phyloP scores from a whole-genome alignment of 2,329 filamentous ascomycete species.

The Trichoderma sp. region DNA sequence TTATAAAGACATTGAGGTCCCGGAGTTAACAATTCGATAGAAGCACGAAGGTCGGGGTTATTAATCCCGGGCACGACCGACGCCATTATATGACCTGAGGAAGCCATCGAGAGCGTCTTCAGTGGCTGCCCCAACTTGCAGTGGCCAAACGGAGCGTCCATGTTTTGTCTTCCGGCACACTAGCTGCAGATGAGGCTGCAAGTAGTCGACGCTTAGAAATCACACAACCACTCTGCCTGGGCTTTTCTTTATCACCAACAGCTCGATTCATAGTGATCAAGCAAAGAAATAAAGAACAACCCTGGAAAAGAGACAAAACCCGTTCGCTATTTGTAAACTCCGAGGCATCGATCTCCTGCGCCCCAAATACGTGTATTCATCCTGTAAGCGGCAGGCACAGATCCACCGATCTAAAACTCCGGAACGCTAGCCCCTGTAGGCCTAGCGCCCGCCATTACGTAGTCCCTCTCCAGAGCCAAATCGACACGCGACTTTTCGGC shows the following conservation, averaged over 20 bases:
- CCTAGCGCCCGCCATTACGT: neutral
- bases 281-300: neutral
- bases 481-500: neutral
- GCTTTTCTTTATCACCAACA: neutral
- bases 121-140: neutral
- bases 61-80: neutral
- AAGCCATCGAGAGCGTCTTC: neutral
- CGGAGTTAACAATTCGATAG: neutral
- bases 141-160: neutral
- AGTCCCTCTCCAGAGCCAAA: neutral
- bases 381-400: neutral
- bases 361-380: neutral
- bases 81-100: neutral
- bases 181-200: neutral
- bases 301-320: neutral
- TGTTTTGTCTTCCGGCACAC: neutral
- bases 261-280: neutral
- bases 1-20: neutral
- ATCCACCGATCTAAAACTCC: slow-evolving; percentile 2
- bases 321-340: neutral
- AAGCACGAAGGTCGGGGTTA: neutral
- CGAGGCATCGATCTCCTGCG: neutral
- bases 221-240: too few relatives aligned
- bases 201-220: neutral
- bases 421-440: slow-evolving; percentile 2